phyloP scores from a whole-genome alignment of 2,329 filamentous ascomycete species.

The Trichophyton equinum region DNA sequence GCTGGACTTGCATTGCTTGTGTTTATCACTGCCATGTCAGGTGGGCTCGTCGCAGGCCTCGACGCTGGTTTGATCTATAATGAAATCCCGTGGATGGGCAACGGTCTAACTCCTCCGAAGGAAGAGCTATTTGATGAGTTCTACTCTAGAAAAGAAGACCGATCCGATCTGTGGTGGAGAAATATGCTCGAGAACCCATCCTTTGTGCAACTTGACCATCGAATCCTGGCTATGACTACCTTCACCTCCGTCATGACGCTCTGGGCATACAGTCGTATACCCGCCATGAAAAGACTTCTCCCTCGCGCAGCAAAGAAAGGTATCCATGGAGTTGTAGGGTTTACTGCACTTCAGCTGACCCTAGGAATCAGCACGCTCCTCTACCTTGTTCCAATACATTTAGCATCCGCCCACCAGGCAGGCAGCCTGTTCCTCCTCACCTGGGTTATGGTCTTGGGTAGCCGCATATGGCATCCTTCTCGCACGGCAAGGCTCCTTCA shows the following conservation, averaged over 20 bases:
- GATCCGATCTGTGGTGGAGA: slow-evolving; percentile 83
- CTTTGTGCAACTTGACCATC: slow-evolving; percentile 88
- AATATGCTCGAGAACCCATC: slow-evolving; percentile 97
- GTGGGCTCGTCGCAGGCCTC: slow-evolving; percentile 82
- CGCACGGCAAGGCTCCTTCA: slow-evolving; percentile 49
- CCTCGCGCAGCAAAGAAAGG: slow-evolving; percentile 52
- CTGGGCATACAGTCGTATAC: slow-evolving; percentile 64
- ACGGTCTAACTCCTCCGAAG: slow-evolving; percentile 65
- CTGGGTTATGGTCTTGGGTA: slow-evolving; percentile 66
- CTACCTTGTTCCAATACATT: slow-evolving; percentile 79
- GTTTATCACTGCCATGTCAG: slow-evolving; percentile 85
- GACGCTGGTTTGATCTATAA: slow-evolving; percentile 98
- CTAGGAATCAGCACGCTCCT: slow-evolving; percentile 84
- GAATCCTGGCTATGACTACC: slow-evolving; percentile 79
- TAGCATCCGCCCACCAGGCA: slow-evolving; percentile 87
- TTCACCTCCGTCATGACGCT: slow-evolving; percentile 69
- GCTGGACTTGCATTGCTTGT: slow-evolving; percentile 60
- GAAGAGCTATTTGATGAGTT: slow-evolving; percentile 74
- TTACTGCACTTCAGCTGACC: slow-evolving; percentile 67
- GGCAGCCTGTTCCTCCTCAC: slow-evolving; percentile 76
- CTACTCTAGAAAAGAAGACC: slow-evolving; percentile 68
- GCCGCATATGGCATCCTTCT: slow-evolving; percentile 61
- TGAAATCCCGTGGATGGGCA: slow-evolving; percentile 92
- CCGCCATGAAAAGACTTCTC: slow-evolving; percentile 46
- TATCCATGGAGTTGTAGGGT: slow-evolving; percentile 66